Conservation (phyloP, 2,329 filamentous ascomycete species). For the Nannizzia gypsea region DNA sequence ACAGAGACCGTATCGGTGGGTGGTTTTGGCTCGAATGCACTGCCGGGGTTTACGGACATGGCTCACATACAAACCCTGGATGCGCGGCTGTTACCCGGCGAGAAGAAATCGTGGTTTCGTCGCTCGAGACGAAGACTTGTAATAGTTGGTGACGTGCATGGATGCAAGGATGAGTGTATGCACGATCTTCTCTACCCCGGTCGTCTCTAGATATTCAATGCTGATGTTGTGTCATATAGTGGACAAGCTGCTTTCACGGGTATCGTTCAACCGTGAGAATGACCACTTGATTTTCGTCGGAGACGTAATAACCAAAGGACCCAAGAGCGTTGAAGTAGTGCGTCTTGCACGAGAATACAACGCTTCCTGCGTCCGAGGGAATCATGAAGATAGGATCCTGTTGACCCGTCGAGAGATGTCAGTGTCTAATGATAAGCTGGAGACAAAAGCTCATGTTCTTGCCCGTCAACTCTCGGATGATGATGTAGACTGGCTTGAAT, state of each 20-base stretch:
- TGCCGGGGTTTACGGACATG: slow-evolving; percentile 40
- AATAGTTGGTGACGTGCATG: slow-evolving; percentile 85
- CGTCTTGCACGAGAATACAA: slow-evolving; percentile 59
- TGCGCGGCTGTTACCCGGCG: slow-evolving; percentile 34
- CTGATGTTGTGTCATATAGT: slow-evolving; percentile 27
- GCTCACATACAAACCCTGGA: slow-evolving; percentile 41
- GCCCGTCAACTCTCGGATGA: slow-evolving; percentile 45
- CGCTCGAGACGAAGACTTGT: slow-evolving; percentile 50
- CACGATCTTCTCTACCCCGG: no score
- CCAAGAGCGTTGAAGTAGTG: slow-evolving; percentile 67
- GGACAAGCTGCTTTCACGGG: slow-evolving; percentile 51
- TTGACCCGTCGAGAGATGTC: slow-evolving; percentile 44
- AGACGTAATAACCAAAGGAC: slow-evolving; percentile 76
- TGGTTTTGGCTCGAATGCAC: slow-evolving; percentile 39
- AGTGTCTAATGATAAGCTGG: slow-evolving; percentile 12
- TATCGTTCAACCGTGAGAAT: slow-evolving; percentile 46
- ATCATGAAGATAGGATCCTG: slow-evolving; percentile 84
- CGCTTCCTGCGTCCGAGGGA: slow-evolving; percentile 76
- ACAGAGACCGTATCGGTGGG: slow-evolving; percentile 21
- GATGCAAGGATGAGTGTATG: slow-evolving; percentile 58
- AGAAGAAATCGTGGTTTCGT: slow-evolving; percentile 18
- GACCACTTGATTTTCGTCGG: slow-evolving; percentile 70
- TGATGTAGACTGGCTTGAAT: slow-evolving; percentile 57
- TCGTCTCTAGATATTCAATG: neutral
- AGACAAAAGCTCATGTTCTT: slow-evolving; percentile 36